Conservation (phyloP, 768 basidiomycete species). For the Daedalea quercina region DNA sequence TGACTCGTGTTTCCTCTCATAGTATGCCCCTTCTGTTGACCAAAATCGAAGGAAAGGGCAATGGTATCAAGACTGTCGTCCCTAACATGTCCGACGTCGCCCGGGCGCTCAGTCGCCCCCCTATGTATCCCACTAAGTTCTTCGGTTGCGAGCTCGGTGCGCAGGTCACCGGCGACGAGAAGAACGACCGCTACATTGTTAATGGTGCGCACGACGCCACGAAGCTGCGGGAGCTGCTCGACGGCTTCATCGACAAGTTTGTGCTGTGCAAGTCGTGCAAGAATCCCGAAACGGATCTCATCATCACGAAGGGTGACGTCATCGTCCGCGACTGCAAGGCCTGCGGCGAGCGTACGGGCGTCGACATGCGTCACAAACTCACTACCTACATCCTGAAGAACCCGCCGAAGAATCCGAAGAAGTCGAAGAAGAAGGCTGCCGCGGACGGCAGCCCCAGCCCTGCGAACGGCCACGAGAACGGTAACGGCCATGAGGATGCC, state of each 20-base stretch:
- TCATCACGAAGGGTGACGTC: slow-evolving; percentile 84
- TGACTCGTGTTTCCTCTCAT: slow-evolving; percentile 9
- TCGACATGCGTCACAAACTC: slow-evolving; percentile 97
- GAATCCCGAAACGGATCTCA: slow-evolving; percentile 96
- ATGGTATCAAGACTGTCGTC: slow-evolving; percentile 98
- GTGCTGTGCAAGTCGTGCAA: slow-evolving; percentile 97
- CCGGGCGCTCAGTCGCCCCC: slow-evolving; percentile 89
- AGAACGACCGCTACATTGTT: slow-evolving; percentile 96
- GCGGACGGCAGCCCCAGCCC: slow-evolving; percentile 37
- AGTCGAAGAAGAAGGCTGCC: slow-evolving; percentile 50
- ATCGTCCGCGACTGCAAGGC: slow-evolving; percentile 98
- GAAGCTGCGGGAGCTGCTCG: slow-evolving; percentile 91
- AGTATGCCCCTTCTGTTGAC: slow-evolving; percentile 94
- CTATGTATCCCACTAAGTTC: slow-evolving; percentile 97
- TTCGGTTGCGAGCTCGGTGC: slow-evolving; percentile 98
- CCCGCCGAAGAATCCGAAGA: slow-evolving; percentile 85
- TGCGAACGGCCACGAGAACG: slow-evolving; percentile 32
- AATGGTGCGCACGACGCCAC: slow-evolving; percentile 93
- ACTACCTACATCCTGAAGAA: slow-evolving; percentile 97
- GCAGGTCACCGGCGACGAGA: slow-evolving; percentile 93
- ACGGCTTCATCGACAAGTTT: slow-evolving; percentile 97
- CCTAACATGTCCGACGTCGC: slow-evolving; percentile 99
- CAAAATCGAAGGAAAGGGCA: slow-evolving; percentile 98
- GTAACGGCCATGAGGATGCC: slow-evolving; percentile 33
- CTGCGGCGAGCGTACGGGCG: slow-evolving; percentile 84